A percentile compares a stretch with the other conserved stretches of the same genome.
Conservation (phyloP, 164 flowering plant species). For the Buxus sempervirens region DNA sequence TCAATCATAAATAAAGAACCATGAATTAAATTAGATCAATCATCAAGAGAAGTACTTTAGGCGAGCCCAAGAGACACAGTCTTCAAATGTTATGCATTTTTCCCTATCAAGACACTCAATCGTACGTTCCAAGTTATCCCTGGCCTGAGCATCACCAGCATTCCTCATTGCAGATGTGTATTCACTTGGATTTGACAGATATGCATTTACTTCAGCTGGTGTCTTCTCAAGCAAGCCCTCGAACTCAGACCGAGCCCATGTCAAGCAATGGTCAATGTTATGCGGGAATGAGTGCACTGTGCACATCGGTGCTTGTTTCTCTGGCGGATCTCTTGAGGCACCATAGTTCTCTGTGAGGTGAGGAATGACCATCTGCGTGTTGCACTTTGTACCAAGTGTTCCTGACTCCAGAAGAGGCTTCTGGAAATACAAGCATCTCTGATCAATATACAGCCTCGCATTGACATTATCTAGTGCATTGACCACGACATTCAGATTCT, state of each 20-base stretch:
- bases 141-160: conserved; percentile 89
- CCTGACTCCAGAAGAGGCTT: conserved; percentile 91
- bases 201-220: conserved; percentile 86
- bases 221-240: conserved; percentile 93
- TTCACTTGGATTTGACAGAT: conserved; percentile 57
- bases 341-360: conserved; percentile 87
- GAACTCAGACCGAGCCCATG: conserved; percentile 96
- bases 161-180: conserved; percentile 51
- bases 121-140: conserved; percentile 74
- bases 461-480: conserved; percentile 87
- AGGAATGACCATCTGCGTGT: conserved; percentile 92
- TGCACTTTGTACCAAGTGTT: conserved; percentile 87
- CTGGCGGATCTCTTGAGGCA: conserved; percentile 88
- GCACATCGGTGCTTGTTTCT: conserved; percentile 96
- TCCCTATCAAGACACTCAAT: conserved; percentile 77
- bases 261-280: conserved; percentile 88
- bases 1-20: too few relatives aligned
- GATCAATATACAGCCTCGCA: conserved; percentile 84
- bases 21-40: background rate
- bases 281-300: conserved; percentile 92
- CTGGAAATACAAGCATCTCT: conserved; percentile 83
- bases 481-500: conserved; percentile 60
- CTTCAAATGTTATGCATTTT: conserved; percentile 68
- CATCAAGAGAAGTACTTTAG: conserved; percentile 42
- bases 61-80: conserved; percentile 85